Conservation (phyloP, 1,284 basidiomycete species). For the Blastosporella zonata region DNA sequence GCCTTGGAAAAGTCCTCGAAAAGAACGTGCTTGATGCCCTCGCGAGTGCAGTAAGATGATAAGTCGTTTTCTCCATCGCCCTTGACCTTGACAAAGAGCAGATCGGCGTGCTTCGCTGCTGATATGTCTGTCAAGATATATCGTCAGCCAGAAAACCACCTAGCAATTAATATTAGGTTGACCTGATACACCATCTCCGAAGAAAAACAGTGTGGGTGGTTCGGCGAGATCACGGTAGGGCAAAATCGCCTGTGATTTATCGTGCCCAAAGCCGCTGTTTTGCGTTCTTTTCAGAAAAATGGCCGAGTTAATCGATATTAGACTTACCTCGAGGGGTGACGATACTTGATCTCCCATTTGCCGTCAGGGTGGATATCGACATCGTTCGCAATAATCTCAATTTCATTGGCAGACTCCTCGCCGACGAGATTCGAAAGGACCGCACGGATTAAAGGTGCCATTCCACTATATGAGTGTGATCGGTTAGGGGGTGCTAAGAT, state of each 20-base stretch:
- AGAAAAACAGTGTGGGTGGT: constrained; percentile 87
- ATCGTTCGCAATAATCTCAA: constrained; percentile 90
- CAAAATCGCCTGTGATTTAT: constrained; percentile 89
- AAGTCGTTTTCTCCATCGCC: constrained; percentile 82
- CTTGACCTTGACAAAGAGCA: constrained; percentile 87
- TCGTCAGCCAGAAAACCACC: background rate
- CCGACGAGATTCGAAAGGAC: constrained; percentile 80
- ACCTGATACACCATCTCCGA: constrained; percentile 93
- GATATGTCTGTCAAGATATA: constrained; percentile 65
- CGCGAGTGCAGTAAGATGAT: constrained; percentile 69
- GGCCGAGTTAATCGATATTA: background rate
- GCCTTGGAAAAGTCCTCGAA: constrained; percentile 68
- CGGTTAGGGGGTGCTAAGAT: too few relatives aligned
- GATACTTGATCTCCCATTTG: constrained; percentile 83
- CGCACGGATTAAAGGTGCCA: constrained; percentile 88
- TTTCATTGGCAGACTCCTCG: constrained; percentile 67
- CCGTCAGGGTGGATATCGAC: constrained; percentile 65
- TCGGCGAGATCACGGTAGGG: constrained; percentile 73
- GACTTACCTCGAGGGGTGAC: constrained; percentile 78
- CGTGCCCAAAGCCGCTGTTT: constrained; percentile 80
- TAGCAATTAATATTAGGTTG: background rate
- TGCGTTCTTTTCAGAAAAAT: background rate
- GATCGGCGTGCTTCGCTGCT: constrained; percentile 85
- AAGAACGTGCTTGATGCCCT: constrained; percentile 65
- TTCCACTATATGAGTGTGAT: constrained; percentile 55